phyloP scores from a whole-genome alignment of 2,329 filamentous ascomycete genomes.

The Botrytis porri region DNA sequence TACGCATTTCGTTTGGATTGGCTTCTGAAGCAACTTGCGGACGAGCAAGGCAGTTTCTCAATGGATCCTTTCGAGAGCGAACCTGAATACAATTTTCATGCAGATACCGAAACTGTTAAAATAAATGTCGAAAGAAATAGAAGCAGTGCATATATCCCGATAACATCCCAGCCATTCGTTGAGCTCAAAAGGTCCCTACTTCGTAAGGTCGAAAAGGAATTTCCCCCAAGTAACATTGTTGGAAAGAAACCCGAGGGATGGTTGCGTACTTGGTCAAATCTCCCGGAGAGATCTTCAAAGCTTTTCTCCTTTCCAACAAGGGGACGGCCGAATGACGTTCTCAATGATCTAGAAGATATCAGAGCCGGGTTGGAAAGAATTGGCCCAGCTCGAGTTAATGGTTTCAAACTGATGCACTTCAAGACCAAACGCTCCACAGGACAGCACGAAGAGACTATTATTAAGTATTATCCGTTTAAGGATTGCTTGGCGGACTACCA shows the following conservation, averaged over 20 bases:
- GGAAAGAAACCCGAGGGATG: slow-evolving; percentile 6
- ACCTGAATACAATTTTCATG: neutral
- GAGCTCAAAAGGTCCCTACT: neutral
- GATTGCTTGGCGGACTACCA: neutral
- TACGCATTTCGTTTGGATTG: slow-evolving; percentile 3
- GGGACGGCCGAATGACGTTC: neutral
- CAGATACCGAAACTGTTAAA: neutral
- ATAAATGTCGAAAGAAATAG: neutral
- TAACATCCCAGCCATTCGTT: slow-evolving; percentile 10
- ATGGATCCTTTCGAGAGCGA: slow-evolving; percentile 1
- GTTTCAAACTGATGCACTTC: slow-evolving; percentile 5
- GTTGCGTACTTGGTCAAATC: neutral
- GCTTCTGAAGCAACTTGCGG: neutral
- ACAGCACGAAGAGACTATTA: neutral
- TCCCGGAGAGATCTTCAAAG: slow-evolving; percentile 1
- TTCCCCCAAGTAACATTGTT: neutral
- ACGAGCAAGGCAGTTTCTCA: neutral
- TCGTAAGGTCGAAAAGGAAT: neutral
- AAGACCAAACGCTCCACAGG: neutral
- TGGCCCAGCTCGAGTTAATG: slow-evolving; percentile 10
- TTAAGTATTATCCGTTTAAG: slow-evolving; percentile 11
- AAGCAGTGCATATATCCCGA: slow-evolving; percentile 10
- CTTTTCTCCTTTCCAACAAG: neutral
- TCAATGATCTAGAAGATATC: slow-evolving; percentile 3
- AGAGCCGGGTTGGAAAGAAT: neutral